A percentile compares a stretch with the other conserved stretches of the same genome.
Evolutionary conservation across 2,329 filamentous ascomycete species (phyloP).

Genomic region (Aspergillus udagawae): DNA sequence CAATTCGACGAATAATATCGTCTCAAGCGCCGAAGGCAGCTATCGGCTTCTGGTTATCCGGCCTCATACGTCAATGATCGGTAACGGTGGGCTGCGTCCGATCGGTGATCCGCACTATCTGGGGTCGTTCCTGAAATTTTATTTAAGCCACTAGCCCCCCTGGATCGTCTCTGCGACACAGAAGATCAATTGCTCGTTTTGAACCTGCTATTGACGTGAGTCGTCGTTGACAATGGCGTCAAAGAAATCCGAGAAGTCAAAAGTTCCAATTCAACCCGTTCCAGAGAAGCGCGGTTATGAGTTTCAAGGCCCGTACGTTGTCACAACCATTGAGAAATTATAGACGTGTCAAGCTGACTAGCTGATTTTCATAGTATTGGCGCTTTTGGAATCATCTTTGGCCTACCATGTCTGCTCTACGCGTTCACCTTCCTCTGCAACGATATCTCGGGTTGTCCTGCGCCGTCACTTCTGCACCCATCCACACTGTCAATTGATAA

Average conservation of each 20-base stretch:
- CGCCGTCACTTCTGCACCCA: constrained; percentile 72
- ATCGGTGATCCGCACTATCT: background rate
- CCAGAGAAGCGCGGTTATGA: constrained; percentile 45
- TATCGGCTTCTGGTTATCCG: constrained; percentile 8
- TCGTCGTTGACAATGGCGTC: constrained; percentile 22
- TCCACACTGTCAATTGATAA: constrained; percentile 65
- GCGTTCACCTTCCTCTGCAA: constrained; percentile 83
- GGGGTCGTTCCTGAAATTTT: background rate
- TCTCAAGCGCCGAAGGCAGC: constrained; percentile 2
- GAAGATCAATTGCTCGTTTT: background rate
- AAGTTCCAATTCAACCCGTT: constrained; percentile 31
- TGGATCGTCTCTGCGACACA: background rate
- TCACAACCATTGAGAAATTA: background rate
- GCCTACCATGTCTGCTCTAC: constrained; percentile 75
- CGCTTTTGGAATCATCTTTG: constrained; percentile 72
- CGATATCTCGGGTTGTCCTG: constrained; percentile 85
- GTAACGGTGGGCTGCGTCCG: background rate
- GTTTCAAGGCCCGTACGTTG: constrained; percentile 45
- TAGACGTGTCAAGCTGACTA: constrained; percentile 9
- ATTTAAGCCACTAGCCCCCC: background rate
- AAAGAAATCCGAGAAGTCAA: constrained; percentile 29
- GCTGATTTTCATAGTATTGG: constrained; percentile 56
- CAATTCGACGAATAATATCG: background rate
- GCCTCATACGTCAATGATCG: constrained; percentile 2
- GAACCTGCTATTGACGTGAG: background rate